A percentile compares a stretch with the other conserved stretches of the same genome.
phyloP scores from a whole-genome alignment of 805 yeast species.

The Kodamaea kakaduensis region DNA sequence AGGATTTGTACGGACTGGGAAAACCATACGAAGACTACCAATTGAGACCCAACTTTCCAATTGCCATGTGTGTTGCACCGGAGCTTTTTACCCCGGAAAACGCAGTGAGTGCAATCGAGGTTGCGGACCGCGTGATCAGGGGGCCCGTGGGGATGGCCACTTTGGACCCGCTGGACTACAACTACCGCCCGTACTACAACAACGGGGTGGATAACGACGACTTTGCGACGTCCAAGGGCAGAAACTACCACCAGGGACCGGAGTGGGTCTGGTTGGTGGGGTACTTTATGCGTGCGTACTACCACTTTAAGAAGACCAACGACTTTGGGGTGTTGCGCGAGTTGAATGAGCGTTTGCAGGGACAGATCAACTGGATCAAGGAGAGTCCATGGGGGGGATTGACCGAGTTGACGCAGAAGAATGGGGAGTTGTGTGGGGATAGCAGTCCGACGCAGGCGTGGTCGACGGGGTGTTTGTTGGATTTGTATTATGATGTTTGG shows the following conservation, averaged over 20 bases:
- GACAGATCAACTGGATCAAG: conserved; percentile 65
- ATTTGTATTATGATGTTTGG: conserved; percentile 66
- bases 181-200: conserved; percentile 84
- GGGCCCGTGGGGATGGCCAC: conserved; percentile 94
- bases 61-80: conserved; percentile 94
- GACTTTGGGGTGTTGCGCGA: conserved; percentile 46
- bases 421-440: conserved; percentile 76
- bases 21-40: conserved; percentile 93
- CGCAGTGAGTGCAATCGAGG: conserved; percentile 60
- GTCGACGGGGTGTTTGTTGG: conserved; percentile 85
- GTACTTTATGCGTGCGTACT: conserved; percentile 76
- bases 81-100: conserved; percentile 66
- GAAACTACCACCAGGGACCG: conserved; percentile 98
- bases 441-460: conserved; percentile 97
- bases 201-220: conserved; percentile 79
- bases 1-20: conserved; percentile 77
- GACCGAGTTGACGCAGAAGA: conserved; percentile 86
- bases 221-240: conserved; percentile 90
- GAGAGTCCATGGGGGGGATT: conserved; percentile 91
- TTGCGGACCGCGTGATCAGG: conserved; percentile 70
- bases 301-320: conserved; percentile 44
- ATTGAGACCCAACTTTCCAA: conserved; percentile 84
- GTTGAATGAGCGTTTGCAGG: conserved; percentile 56
- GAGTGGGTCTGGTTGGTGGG: conserved; percentile 97
- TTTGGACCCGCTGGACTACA: conserved; percentile 86